Base-by-base conservation (phyloP, 2,329 filamentous ascomycete species). In the Coniochaeta sp. region DNA sequence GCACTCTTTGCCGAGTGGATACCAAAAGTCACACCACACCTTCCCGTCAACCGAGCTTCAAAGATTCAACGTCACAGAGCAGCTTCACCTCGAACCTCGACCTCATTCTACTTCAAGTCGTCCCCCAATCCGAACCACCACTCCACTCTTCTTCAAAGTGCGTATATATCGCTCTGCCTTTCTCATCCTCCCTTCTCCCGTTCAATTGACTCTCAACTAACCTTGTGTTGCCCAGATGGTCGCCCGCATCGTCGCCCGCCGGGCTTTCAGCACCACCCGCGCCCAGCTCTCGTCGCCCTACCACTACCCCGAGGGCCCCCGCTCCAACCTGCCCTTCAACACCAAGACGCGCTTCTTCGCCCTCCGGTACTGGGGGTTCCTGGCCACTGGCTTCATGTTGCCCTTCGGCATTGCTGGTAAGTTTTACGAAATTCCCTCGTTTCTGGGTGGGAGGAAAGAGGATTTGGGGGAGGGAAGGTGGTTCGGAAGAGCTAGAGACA, bases 261-360 rank as follows among this genome's bases (percentile, higher is more conserved):
- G 94, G 73, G 90, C 87, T 76, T 96, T 99, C 86, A 87, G 91
- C 73, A 84, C 89, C 67, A 95, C 92, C 70, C 89, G 89, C 56
- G 58, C 87, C 69, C 90, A 89, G 72, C 76, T 95, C 70, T 82
- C 79, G 64, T 95, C 89, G 70, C 91, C 91, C 58, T 96, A 95
- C 86, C 94, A 99, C 81, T 99, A 99, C 79, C 87, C 92, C 63
- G 92, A 97, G 79, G 94, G 92, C 60, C 89, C 92, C 67, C 87
- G 90, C 74, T 86, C 81, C 79, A 97, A 96, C 82, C 75, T 99
- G 60, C 94, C 94, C 61, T 99, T 99, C 85, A 95, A 99, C 81
- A 88, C 94, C 61, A 80, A 89, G 76, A 92, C 85, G 69, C 89
- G 85, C 75, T 87, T 80, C 76, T 99, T 99, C 71, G 82, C 77